These are phyloP conservation scores for Chaetomium sp. DNA, from an alignment of 2,329 filamentous ascomycete genomes.

Conservation along the genomic window DNA sequence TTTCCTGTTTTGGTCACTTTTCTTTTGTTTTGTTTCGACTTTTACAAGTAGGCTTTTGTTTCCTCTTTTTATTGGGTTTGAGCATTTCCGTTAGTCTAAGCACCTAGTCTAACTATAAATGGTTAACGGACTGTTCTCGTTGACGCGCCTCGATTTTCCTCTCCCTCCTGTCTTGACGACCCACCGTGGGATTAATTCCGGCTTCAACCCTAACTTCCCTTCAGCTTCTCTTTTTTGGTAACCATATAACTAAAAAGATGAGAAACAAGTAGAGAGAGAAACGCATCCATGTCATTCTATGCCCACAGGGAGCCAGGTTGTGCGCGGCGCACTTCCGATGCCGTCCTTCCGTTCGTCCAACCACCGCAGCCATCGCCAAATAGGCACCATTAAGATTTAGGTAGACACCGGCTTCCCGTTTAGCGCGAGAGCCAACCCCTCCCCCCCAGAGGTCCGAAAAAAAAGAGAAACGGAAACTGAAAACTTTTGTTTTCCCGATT, in stretches of 20 bases:
- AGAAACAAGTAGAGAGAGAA: neutral
- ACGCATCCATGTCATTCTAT: neutral
- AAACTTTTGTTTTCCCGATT: conserved; percentile 25
- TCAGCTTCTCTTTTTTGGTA: neutral
- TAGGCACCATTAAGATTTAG: conserved; percentile 28
- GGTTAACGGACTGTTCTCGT: conserved; percentile 23
- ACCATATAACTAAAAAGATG: neutral
- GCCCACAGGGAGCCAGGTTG: neutral
- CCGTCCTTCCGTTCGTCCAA: neutral
- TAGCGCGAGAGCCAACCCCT: conserved; percentile 1
- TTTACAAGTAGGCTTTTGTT: too few relatives aligned
- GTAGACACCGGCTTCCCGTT: conserved; percentile 16
- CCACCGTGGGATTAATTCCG: neutral
- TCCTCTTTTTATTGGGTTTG: neutral
- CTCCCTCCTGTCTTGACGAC: neutral
- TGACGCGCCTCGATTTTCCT: conserved; percentile 14
- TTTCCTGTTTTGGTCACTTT: neutral
- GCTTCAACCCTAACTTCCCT: neutral
- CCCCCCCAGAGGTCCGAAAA: neutral
- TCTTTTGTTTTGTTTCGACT: neutral
- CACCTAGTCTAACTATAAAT: conserved; percentile 28
- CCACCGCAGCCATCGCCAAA: neutral
- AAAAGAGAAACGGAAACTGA: conserved; percentile 8
- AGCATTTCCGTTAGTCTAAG: conserved; percentile 21
- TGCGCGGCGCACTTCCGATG: neutral